Base-by-base conservation (phyloP, 331 rosid genomes). In the Malus hybrid region DNA sequence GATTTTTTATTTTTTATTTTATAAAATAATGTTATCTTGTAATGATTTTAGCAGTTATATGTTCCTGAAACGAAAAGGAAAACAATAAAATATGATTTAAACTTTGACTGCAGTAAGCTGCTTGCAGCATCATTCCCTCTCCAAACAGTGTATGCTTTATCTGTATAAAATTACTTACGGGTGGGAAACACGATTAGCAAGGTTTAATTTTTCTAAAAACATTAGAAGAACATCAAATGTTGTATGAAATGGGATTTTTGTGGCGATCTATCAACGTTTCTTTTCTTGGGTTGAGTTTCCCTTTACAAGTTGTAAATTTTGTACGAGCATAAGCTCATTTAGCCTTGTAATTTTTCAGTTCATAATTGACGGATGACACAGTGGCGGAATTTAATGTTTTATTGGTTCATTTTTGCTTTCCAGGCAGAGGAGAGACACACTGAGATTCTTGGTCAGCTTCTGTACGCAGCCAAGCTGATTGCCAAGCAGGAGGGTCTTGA, bases 351-450 rank as follows among this genome's bases (percentile, higher is more conserved):
- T 31, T 32, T 33, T 6, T 34, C 27, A 56, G 66, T 54, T 24
- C 39, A 8, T 54, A 16, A 36, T 24, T 28, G 50, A 33, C 15
- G 3, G 32, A 31, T 31, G 32, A 31, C 32, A 31, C 15, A 0
- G 19, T 9, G 24, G 22, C 10, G 55, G 76, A 72, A 32, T 31
- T 22, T 14, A 32, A 10, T 70, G 18, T 22, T 14, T 55, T 8
- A 12, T 34, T 8, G 16, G 11, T n/a, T 18, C 22, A 19, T 59
- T 18, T 78, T 82, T 68, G 62, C n/a, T 89, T 70, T 22, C 46
- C 80, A 95, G 99, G 97, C 97, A 9, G 97, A 92, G 85, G 99
- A 92, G 81, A 92, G 99, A 86, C 97, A 95, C 80, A 57, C 16
- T 19, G 97, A 90, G 55, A 92, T 92, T 84, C 97, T 95, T 50